Evolutionary conservation across 805 yeast species (phyloP), one percentile per base, ranked within the genome.

Genomic region (Spathaspora boniae): DNA sequence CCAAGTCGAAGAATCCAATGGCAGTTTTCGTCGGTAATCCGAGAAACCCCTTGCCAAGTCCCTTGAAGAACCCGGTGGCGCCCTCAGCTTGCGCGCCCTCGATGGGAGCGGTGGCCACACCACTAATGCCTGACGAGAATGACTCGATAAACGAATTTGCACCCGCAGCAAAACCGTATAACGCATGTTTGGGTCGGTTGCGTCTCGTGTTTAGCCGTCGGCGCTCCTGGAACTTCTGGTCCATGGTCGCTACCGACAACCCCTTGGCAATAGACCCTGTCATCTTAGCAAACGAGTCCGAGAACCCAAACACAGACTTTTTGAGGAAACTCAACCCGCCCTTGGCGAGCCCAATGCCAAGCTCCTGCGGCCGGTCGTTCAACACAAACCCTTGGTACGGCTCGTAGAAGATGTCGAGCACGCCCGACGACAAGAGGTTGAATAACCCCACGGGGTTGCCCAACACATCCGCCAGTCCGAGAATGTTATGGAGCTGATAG

Each of bases 381-480:
- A 93, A 77, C 32, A 91, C 78, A 48, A 86, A 86, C 0, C 99
- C 99, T 54, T 88, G 93, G 51, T 91, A 93, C 3, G 99, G 99
- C 54, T 91, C 98, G 54, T 93, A 93, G 57, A 93, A 93, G 14
- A 93, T 83, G 58, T 93, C 99, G 76, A 88, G 75, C 8, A 93
- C 93, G 34, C 99, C 99, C 0, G 97, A 87, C 38, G 95, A 81
- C 38, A 93, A 68, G 47, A 88, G 89, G 56, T 86, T 93, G 66
- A 93, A 93, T 42, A 93, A 65, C 1, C 98, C 98, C 19, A 94
- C 98, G 0, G 99, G 99, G 47, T 94, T 93, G 16, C 98, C 99
- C 33, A 93, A 64, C 46, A 93, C 78, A 60, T 94, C 98, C 0
- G 98, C 98, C 14, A 96, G 87, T 0, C 99, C 99, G 22, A 94